Conservation (phyloP, 352 stramenopile genomes). For the Blastocystis sp. region DNA sequence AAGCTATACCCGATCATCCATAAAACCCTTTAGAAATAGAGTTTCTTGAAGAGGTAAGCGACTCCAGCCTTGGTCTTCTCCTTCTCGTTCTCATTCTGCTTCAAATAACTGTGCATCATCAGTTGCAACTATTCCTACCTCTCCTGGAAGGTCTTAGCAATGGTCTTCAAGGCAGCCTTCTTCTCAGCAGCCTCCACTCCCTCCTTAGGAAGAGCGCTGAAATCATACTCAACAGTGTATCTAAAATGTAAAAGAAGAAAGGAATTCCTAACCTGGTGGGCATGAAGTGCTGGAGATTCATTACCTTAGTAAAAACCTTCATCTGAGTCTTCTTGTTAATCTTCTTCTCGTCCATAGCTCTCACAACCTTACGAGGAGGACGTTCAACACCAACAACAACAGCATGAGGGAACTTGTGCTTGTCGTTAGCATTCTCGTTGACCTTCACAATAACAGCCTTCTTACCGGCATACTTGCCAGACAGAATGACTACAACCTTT, state of each 20-base stretch:
- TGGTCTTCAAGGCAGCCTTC: constrained; percentile 52
- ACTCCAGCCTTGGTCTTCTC: constrained; percentile 62
- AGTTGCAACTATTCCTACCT: neutral
- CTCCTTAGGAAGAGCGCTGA: constrained; percentile 23
- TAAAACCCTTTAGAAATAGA: constrained; percentile 62
- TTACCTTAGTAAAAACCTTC: constrained; percentile 62
- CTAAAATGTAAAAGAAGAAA: neutral
- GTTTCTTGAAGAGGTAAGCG: constrained; percentile 63
- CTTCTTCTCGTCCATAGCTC: constrained; percentile 59
- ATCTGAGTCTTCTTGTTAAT: constrained; percentile 57
- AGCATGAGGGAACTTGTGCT: constrained; percentile 61
- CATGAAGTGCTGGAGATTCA: constrained; percentile 64
- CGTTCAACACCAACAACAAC: constrained; percentile 59
- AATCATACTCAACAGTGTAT: constrained; percentile 60
- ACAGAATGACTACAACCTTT: constrained; percentile 62
- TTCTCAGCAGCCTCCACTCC: constrained; percentile 13
- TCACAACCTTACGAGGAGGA: constrained; percentile 61
- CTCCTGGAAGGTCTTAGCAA: constrained; percentile 57
- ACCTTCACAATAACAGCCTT: constrained; percentile 65
- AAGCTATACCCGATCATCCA: constrained; percentile 32
- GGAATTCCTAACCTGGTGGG: constrained; percentile 43
- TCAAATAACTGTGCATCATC: constrained; percentile 46
- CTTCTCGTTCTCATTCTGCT: constrained; percentile 63
- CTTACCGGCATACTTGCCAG: constrained; percentile 64
- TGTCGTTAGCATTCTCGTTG: constrained; percentile 58